Base-by-base conservation (phyloP, 228 moss, liverwort and hornwort species). In the Sphagnum magellanicum region DNA sequence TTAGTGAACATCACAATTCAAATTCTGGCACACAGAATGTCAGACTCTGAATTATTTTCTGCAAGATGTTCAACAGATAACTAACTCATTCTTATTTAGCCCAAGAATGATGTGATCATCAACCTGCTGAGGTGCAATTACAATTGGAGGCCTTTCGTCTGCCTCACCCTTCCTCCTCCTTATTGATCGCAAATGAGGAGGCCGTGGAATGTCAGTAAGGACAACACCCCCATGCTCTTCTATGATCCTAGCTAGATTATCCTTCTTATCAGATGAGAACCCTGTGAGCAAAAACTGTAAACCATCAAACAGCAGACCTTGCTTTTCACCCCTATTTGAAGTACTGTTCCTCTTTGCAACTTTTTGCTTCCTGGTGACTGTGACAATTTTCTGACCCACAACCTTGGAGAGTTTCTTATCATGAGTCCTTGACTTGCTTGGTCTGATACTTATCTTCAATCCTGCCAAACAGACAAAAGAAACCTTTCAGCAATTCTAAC, bases 121-220 rank as follows among this genome's bases (percentile, higher is more conserved):
- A 55, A 55, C 79, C 79, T 71, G 63, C 50, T 79, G 67, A 12
- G 72, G 75, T 53, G 79, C 72, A 32, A 79, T 68, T 64, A 79
- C 64, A 53, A 75, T 69, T 9, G 79, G 79, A 63, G 53, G 65
- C 7, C 65, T 52, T 50, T 66, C 75, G 50, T 53, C 68, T n/a
- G 72, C 79, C 59, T 65, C 14, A 6, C 72, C 72, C 64, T 48
- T 75, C 58, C 63, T 64, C 17, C 49, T 79, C 60, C 71, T 64
- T 32, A 32, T 32, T 50, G 67, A 67, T 58, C 67, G 74, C 53
- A 73, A 59, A 11, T 74, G 67, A 68, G 79, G 64, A 67, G 71
- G 74, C 47, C 47, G 5, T 63, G 79, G 79, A 61, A 79, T 62
- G 53, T 72, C 51, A 0, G 61, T 48, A 48, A 79, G 72, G 50